Conservation (phyloP, 2,329 filamentous ascomycete genomes). For the Ceratocystis colombiana region DNA sequence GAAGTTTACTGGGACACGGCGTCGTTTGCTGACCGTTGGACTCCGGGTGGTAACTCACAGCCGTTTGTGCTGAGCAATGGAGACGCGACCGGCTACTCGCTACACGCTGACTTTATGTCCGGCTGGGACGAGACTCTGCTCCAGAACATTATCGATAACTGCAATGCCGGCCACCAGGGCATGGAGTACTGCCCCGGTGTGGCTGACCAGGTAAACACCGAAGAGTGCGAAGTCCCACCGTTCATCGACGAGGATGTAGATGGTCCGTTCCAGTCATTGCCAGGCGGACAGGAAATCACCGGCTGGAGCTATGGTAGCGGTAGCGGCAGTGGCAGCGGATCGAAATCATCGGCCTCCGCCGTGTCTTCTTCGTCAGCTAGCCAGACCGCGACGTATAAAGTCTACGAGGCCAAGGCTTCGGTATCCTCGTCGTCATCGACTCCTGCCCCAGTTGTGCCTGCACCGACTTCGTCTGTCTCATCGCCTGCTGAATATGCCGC, state of each 20-base stretch:
- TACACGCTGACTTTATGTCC: constrained; percentile 63
- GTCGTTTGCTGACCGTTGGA: constrained; percentile 44
- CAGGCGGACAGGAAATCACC: constrained; percentile 46
- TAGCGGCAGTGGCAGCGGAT: constrained; percentile 27
- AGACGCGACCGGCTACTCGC: constrained; percentile 58
- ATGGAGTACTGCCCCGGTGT: constrained; percentile 55
- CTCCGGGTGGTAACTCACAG: constrained; percentile 41
- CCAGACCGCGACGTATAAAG: constrained; percentile 8
- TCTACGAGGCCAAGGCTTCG: constrained; percentile 16
- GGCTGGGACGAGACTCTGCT: constrained; percentile 59
- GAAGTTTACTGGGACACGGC: constrained; percentile 53
- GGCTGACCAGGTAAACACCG: constrained; percentile 43
- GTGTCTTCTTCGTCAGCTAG: background rate
- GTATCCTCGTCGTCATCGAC: constrained; percentile 16
- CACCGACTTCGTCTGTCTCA: background rate
- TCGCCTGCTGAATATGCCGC: no score
- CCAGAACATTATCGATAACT: constrained; percentile 57
- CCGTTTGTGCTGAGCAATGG: constrained; percentile 62
- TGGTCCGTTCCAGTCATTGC: constrained; percentile 40
- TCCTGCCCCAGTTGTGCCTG: constrained; percentile 2
- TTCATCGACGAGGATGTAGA: constrained; percentile 39
- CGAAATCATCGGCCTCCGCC: background rate
- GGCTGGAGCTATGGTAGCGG: constrained; percentile 41
- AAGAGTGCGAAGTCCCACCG: constrained; percentile 43
- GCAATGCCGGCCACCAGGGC: constrained; percentile 48